Evolutionary conservation across 495 filamentous ascomycete species (phyloP).

Genomic region (Articulospora tetracladia): DNA sequence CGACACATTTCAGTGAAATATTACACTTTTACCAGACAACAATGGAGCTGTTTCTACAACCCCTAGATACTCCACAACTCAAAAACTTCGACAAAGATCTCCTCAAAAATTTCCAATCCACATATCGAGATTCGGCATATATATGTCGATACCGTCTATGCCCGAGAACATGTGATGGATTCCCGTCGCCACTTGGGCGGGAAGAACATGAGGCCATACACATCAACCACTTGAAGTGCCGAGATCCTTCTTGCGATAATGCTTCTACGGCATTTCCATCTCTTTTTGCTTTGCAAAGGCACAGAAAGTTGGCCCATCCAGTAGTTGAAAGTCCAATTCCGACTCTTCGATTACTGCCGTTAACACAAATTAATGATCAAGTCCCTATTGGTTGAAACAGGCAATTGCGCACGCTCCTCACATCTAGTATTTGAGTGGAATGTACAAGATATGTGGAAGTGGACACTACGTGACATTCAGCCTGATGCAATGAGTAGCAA

Average conservation of each 20-base stretch:
- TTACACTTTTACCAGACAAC: conserved; percentile 9
- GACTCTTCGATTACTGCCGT: no score
- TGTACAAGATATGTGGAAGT: no score
- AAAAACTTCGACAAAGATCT: not conserved
- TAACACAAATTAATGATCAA: no score
- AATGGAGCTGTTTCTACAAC: no score
- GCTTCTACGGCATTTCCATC: not conserved
- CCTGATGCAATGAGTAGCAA: no score
- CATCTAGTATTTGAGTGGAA: no score
- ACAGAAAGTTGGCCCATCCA: no score
- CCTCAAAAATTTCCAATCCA: not conserved
- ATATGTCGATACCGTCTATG: conserved; percentile 9
- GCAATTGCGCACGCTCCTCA: no score
- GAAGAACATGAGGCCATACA: conserved; percentile 5
- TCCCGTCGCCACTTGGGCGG: not conserved
- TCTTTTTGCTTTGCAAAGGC: no score
- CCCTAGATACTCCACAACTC: not conserved
- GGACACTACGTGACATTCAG: no score
- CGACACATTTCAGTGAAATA: conserved; percentile 8
- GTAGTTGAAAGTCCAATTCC: no score
- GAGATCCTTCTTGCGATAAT: conserved; percentile 3
- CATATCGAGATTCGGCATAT: conserved; percentile 4
- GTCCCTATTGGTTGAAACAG: no score
- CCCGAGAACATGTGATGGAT: conserved; percentile 2
- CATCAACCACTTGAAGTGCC: conserved; percentile 1